phyloP scores from a whole-genome alignment of 371 early-diverging fungal genomes.

The Mortierella sp. region DNA sequence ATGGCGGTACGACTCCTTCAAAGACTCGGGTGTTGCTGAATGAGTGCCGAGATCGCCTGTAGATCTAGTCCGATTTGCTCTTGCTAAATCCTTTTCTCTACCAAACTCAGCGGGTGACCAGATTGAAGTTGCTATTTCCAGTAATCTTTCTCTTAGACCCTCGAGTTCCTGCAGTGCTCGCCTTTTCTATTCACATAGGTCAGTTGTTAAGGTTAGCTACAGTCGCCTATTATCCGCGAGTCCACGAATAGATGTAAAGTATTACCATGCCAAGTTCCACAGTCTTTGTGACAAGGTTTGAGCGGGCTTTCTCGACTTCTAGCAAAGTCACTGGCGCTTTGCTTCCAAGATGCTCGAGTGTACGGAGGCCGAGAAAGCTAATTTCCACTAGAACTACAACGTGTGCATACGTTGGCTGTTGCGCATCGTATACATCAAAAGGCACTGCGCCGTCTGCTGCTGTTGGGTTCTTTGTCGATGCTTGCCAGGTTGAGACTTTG shows the following conservation, averaged over 20 bases:
- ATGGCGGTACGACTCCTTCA: constrained; percentile 28
- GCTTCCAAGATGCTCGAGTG: constrained; percentile 24
- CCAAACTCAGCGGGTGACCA: constrained; percentile 8
- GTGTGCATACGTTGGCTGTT: constrained; percentile 35
- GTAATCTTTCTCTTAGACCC: constrained; percentile 23
- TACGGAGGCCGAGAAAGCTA: constrained; percentile 27
- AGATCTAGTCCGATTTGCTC: constrained; percentile 7
- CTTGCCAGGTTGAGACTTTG: not conserved
- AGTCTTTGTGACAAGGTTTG: constrained; percentile 40
- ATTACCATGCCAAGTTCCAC: constrained; percentile 49
- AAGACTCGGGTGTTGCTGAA: constrained; percentile 7
- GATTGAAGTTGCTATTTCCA: constrained; percentile 18
- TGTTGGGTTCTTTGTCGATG: not conserved
- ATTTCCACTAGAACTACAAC: constrained; percentile 35
- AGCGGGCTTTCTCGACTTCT: constrained; percentile 46
- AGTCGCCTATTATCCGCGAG: too few species aligned
- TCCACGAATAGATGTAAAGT: too few species aligned
- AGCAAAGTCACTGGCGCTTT: constrained; percentile 6
- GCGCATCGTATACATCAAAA: constrained; percentile 11
- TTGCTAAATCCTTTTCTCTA: not conserved
- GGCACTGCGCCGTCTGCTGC: not conserved
- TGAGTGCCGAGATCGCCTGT: not conserved
- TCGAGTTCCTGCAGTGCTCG: constrained; percentile 43
- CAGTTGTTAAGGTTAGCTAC: too few species aligned
- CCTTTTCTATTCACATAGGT: constrained; percentile 27